Evolutionary conservation across 352 stramenopile genomes (phyloP).

Genomic region (Elongisporangium anandrum): DNA sequence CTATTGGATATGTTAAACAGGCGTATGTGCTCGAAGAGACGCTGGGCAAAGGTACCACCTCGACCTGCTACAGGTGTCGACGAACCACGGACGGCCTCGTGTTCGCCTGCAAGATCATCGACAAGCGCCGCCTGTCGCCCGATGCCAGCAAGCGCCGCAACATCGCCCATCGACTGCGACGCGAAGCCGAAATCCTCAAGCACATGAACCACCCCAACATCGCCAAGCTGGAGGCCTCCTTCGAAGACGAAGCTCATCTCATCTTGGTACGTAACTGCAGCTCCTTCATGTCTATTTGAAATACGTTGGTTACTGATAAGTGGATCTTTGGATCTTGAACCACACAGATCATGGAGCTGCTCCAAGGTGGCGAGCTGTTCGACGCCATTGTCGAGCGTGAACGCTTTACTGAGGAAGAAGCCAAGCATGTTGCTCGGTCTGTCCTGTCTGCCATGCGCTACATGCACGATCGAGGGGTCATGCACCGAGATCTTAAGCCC

Average conservation of each 20-base stretch:
- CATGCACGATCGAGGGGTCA: slow-evolving; percentile 66
- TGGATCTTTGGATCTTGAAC: neutral
- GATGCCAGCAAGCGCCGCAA: slow-evolving; percentile 43
- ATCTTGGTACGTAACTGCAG: slow-evolving; percentile 22
- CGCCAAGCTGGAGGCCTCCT: slow-evolving; percentile 57
- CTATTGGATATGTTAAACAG: slow-evolving; percentile 1
- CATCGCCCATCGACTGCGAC: slow-evolving; percentile 51
- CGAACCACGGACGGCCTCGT: slow-evolving; percentile 32
- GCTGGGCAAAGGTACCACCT: slow-evolving; percentile 63
- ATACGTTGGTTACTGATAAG: slow-evolving; percentile 1
- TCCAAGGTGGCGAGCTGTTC: slow-evolving; percentile 80
- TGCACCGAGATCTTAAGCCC: slow-evolving; percentile 73
- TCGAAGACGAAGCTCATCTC: slow-evolving; percentile 63
- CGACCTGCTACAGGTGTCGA: slow-evolving; percentile 60
- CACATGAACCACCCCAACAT: slow-evolving; percentile 66
- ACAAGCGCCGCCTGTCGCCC: slow-evolving; percentile 53
- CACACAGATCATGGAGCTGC: slow-evolving; percentile 54
- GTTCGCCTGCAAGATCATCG: slow-evolving; percentile 79
- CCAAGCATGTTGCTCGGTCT: slow-evolving; percentile 36
- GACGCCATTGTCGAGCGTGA: slow-evolving; percentile 72
- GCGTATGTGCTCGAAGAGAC: slow-evolving; percentile 57
- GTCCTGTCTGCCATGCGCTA: slow-evolving; percentile 72
- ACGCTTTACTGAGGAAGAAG: slow-evolving; percentile 50
- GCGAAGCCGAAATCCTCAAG: slow-evolving; percentile 62
- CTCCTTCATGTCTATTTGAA: neutral